Evolutionary conservation across 73 alveolate genomes (phyloP), one percentile per base, ranked within the genome.

Genomic region (Paramecium bursaria): DNA sequence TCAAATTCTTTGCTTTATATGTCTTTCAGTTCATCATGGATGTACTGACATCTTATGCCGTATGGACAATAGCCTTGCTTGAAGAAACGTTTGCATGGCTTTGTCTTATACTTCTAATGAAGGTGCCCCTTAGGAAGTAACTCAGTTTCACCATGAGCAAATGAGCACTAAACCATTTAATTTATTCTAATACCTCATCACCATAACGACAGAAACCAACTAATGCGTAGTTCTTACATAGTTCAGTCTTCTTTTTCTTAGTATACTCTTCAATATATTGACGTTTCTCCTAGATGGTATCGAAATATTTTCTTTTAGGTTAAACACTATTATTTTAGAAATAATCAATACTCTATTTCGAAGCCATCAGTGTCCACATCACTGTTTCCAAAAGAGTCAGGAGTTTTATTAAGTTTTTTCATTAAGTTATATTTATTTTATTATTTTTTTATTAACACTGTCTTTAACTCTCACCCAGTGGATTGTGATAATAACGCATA

Each of bases 21-120:
- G n/a, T 75, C 51, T 30, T 51, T 80, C 30, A 57, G 86, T 73
- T 86, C 80, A 52, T 77, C 89, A 75, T 95, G 99, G 27, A 94
- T 85, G 90, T 93, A 95, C 85, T 95, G 93, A 85, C 98, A 96
- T 75, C 99, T 86, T 47, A 74, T 57, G 3, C 99, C 99, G 91
- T 96, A 96, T 19, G 98, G 91, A 52, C 99, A 96, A 86, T 89
- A 92, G 11, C 95, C 94, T 31, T 88, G 57, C 46, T 93, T 94
- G 60, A 90, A 93, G 89, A 88, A 95, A 85, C 94, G 87, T 47
- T 88, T 92, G 90, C 99, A 95, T 9, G 95, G 91, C 74, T 94
- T 95, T 14, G 99, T 95, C 89, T 95, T 95, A 75, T 90, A 95
- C 74, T 95, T 93, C 31, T 82, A 51, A 47, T 95, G 96, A 55